Conservation (phyloP, 495 filamentous ascomycete species). For the Penicillium maclennaniae region DNA sequence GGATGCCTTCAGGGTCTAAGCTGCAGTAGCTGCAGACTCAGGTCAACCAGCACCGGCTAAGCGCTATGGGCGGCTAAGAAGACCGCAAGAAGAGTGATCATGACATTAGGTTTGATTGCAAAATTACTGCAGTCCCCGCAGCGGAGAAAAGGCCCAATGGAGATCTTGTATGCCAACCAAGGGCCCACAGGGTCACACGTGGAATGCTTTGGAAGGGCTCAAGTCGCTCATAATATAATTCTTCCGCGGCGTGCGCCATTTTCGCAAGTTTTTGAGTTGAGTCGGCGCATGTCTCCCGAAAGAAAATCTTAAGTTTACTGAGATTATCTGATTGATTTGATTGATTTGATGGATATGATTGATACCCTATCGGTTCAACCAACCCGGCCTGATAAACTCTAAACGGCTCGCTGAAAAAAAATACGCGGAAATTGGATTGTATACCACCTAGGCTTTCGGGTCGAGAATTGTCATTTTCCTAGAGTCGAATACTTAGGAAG, state of each 20-base stretch:
- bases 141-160: neutral
- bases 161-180: neutral
- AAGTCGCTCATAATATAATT: neutral
- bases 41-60: neutral
- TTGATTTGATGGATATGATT: slow-evolving; percentile 7
- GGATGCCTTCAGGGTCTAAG: neutral
- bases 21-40: neutral
- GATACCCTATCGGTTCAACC: neutral
- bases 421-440: neutral
- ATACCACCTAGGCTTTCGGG: neutral
- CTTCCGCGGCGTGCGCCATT: neutral
- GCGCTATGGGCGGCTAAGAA: neutral
- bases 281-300: neutral
- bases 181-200: neutral
- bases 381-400: neutral
- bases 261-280: neutral
- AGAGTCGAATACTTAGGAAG: neutral
- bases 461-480: too few species aligned
- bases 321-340: slow-evolving; percentile 20
- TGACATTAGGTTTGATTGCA: neutral
- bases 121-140: neutral
- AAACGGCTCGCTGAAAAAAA: neutral
- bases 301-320: neutral
- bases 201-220: too few species aligned
- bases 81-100: neutral